Evolutionary conservation across 805 yeast species (phyloP).

Genomic region (Metschnikowia similis): DNA sequence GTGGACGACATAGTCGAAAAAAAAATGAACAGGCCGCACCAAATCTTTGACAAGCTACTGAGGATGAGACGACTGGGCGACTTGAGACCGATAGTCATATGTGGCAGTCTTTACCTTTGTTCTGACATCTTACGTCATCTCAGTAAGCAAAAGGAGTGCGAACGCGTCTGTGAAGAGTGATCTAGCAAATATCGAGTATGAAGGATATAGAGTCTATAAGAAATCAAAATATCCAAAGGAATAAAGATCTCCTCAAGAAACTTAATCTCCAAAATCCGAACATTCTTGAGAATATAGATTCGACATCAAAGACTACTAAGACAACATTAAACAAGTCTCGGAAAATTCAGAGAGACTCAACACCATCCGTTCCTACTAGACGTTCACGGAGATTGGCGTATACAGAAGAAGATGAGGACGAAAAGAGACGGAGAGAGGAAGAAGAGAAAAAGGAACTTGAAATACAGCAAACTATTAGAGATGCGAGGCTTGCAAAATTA

Average conservation of each 20-base stretch:
- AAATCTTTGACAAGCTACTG: slow-evolving; percentile 7
- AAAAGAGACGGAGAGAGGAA: slow-evolving; percentile 28
- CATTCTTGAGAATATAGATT: slow-evolving; percentile 45
- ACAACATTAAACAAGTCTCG: slow-evolving; percentile 17
- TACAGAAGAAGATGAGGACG: slow-evolving; percentile 37
- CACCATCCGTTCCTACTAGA: slow-evolving; percentile 51
- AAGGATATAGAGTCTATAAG: slow-evolving; percentile 11
- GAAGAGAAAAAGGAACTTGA: slow-evolving; percentile 35
- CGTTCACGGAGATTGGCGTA: slow-evolving; percentile 73
- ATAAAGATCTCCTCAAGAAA: slow-evolving; percentile 67
- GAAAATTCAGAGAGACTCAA: slow-evolving; percentile 20
- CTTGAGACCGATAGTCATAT: slow-evolving; percentile 30
- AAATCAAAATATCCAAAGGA: slow-evolving; percentile 71
- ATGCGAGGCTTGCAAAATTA: slow-evolving; percentile 52
- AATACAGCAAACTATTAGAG: slow-evolving; percentile 7
- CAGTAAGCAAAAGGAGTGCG: slow-evolving; percentile 4
- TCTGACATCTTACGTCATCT: slow-evolving; percentile 32
- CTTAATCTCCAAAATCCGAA: slow-evolving; percentile 63
- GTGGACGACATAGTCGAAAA: slow-evolving; percentile 18
- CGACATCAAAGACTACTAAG: slow-evolving; percentile 17
- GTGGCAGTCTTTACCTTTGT: slow-evolving; percentile 42
- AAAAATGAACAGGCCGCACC: not conserved
- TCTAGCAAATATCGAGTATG: not conserved
- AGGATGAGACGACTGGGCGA: slow-evolving; percentile 19
- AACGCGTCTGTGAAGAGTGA: not conserved